These are phyloP conservation scores for Mycena indigotica DNA, from an alignment of 768 basidiomycete species.

Conservation along the genomic window DNA sequence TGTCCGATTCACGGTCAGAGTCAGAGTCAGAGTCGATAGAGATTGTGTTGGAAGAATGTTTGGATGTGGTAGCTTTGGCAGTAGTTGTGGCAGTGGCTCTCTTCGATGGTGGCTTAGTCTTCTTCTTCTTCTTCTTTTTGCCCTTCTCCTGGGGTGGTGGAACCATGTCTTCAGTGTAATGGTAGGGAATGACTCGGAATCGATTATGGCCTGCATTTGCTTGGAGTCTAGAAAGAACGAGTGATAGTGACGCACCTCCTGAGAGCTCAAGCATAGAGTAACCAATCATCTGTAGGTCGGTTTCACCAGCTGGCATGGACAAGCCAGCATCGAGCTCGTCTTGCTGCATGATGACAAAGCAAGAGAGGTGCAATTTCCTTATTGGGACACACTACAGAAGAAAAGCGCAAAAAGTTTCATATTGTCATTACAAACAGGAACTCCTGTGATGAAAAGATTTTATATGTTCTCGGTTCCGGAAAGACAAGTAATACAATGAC, in stretches of 20 bases:
- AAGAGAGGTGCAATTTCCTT: neutral
- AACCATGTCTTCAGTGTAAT: no score
- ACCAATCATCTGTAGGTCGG: neutral
- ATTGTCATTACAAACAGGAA: no score
- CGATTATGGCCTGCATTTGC: neutral
- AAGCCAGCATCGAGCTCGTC: neutral
- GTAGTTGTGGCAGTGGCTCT: neutral
- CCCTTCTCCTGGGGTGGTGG: no score
- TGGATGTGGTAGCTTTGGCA: neutral
- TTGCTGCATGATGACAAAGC: neutral
- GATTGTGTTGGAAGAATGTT: no score
- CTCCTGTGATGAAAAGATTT: no score
- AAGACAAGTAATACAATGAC: no score
- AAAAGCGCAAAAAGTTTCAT: no score
- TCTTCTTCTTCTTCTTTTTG: neutral
- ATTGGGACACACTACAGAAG: neutral
- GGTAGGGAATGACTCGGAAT: no score
- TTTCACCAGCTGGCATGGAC: neutral
- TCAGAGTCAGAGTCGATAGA: neutral
- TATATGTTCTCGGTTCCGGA: no score
- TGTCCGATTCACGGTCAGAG: neutral
- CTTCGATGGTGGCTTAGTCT: neutral
- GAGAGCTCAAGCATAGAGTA: neutral
- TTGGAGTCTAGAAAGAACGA: neutral
- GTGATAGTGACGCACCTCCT: neutral